These are phyloP conservation scores for Colletotrichum higginsianum DNA, from an alignment of 2,329 filamentous ascomycete genomes.

Conservation along the genomic window DNA sequence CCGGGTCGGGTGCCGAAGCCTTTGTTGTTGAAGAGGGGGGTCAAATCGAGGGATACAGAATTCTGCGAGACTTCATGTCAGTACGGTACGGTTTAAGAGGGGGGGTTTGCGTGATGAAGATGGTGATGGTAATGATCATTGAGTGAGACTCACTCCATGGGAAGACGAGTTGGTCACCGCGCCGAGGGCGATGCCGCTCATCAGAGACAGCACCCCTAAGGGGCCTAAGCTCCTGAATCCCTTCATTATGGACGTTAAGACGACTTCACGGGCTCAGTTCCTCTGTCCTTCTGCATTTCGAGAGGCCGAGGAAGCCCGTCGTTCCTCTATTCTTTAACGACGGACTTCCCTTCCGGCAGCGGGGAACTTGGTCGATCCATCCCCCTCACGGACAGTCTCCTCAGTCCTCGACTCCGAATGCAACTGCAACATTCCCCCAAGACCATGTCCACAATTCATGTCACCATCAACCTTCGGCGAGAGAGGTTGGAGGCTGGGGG, in stretches of 20 bases:
- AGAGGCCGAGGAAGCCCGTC: slow-evolving; percentile 3
- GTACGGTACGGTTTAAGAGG: neutral
- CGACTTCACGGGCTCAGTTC: neutral
- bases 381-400: slow-evolving; percentile 3
- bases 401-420: slow-evolving; percentile 26
- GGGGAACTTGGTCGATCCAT: slow-evolving; percentile 24
- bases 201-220: slow-evolving; percentile 13
- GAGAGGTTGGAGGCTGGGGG: slow-evolving; percentile 9
- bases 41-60: slow-evolving; percentile 20
- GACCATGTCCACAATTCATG: slow-evolving; percentile 39
- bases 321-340: slow-evolving; percentile 18
- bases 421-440: slow-evolving; percentile 37
- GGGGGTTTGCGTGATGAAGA: neutral
- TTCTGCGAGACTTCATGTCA: slow-evolving; percentile 9
- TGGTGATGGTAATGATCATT: too few species aligned
- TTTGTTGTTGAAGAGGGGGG: slow-evolving; percentile 60
- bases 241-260: slow-evolving; percentile 22
- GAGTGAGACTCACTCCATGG: slow-evolving; percentile 20
- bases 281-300: neutral
- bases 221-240: neutral
- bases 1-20: slow-evolving; percentile 61
- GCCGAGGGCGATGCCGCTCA: slow-evolving; percentile 11
- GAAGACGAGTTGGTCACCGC: neutral
- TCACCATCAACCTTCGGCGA: slow-evolving; percentile 19
- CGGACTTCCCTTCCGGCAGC: neutral